Evolutionary conservation across 148 eudicot genomes (phyloP), one percentile per base, ranked within the genome.

Genomic region (Nepenthes mirabilis): DNA sequence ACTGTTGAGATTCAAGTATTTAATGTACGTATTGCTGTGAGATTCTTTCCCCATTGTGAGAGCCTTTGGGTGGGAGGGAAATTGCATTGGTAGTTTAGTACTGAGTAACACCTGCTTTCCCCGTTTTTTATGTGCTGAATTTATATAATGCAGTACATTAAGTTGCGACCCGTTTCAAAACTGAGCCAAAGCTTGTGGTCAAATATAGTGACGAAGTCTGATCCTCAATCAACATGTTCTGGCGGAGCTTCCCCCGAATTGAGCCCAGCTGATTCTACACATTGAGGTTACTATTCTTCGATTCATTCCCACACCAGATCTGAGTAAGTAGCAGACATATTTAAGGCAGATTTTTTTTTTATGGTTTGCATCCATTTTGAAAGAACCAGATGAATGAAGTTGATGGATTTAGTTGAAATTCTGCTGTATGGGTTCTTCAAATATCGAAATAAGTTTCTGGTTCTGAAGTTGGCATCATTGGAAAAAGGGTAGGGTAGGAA

Each of bases 101-200:
- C 23, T n/a, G n/a, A n/a, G n/a, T n/a, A n/a, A n/a, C n/a, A n/a
- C n/a, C n/a, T n/a, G n/a, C n/a, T n/a, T 23, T 23, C 23, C 11
- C 48, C 47, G 9, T 56, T 40, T 50, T 50, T 23, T 11, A 14
- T 58, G 6, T 62, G 36, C 6, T 47, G 5, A 11, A 23, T 56
- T 51, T 45, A 2, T 47, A 11, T n/a, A 50, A 2, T 61, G 64
- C 82, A 81, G 86, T 72, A 61, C 75, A 72, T 73, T 77, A 81
- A 75, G 53, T 35, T 65, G 68, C 79, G 65, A 64, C 81, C 84
- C 57, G 59, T 82, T 14, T 57, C 73, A 51, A 79, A 76, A 66
- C 61, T 81, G 57, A 57, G 77, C 58, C 72, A 63, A 58, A 75
- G 77, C 45, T 49, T 73, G 62, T 70, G 73, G 68, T 68, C 57